Conservation (phyloP, 2,329 filamentous ascomycete genomes). For the Allantophomopsis cytisporea region DNA sequence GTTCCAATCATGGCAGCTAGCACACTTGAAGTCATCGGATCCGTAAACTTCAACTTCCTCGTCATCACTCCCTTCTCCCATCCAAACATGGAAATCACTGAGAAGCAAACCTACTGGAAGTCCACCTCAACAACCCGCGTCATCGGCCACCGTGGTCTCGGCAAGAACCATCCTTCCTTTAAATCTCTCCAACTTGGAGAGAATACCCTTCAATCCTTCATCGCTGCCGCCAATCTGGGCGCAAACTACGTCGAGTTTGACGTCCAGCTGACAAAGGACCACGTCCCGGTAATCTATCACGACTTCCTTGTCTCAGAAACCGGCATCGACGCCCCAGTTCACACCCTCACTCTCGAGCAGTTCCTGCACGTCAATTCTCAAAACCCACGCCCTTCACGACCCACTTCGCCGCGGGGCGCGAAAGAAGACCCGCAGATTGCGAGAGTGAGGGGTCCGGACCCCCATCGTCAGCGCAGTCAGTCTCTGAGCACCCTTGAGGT, state of each 20-base stretch:
- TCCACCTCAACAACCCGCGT: conserved; percentile 81
- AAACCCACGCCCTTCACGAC: conserved; percentile 28
- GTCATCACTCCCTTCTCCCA: conserved; percentile 91
- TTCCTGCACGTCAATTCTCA: conserved; percentile 67
- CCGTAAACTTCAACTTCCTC: conserved; percentile 93
- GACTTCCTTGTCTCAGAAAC: conserved; percentile 97
- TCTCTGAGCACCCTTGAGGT: conserved; percentile 14
- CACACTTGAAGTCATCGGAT: conserved; percentile 79
- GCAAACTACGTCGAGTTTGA: conserved; percentile 68
- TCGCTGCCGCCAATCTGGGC: conserved; percentile 86
- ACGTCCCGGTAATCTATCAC: conserved; percentile 96
- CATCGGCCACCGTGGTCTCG: conserved; percentile 60
- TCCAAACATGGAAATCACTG: conserved; percentile 84
- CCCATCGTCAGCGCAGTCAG: conserved; percentile 19
- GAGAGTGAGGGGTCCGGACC: conserved; percentile 7
- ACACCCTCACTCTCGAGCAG: conserved; percentile 88
- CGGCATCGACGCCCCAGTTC: conserved; percentile 90
- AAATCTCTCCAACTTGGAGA: conserved; percentile 89
- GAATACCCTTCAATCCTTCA: conserved; percentile 92
- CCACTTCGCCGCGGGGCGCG: conserved; percentile 25
- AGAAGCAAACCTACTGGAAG: conserved; percentile 92
- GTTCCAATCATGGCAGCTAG: conserved; percentile 79
- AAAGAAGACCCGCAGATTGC: conserved; percentile 9
- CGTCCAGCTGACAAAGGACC: conserved; percentile 96
- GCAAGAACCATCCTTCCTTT: conserved; percentile 77